phyloP scores from a whole-genome alignment of 352 stramenopile species.

The Poterioochromonas sp. region DNA sequence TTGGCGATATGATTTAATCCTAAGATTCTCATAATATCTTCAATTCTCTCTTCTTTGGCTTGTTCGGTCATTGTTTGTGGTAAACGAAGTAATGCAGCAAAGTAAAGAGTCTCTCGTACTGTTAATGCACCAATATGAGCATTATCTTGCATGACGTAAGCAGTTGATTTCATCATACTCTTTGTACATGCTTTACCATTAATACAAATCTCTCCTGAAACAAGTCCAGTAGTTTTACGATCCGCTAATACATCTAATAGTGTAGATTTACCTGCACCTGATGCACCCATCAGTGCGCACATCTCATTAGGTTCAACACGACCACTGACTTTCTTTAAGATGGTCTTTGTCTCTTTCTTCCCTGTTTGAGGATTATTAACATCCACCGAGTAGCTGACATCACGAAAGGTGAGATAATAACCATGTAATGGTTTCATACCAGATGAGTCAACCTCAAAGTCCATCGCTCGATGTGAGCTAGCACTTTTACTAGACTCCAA shows the following conservation, averaged over 20 bases:
- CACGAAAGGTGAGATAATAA: not conserved
- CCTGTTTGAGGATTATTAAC: too few species aligned
- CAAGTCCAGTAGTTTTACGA: slow-evolving; percentile 61
- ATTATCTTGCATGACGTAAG: slow-evolving; percentile 48
- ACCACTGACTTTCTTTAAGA: slow-evolving; percentile 21
- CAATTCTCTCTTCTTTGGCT: not conserved
- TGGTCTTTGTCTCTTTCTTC: too few species aligned
- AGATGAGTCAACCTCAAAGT: too few species aligned
- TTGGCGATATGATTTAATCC: not conserved
- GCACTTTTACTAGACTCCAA: too few species aligned
- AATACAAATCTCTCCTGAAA: slow-evolving; percentile 59
- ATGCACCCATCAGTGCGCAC: slow-evolving; percentile 43
- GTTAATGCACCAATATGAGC: slow-evolving; percentile 46
- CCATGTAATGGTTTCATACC: too few species aligned
- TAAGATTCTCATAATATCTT: slow-evolving; percentile 27
- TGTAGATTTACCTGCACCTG: slow-evolving; percentile 48
- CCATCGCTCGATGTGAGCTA: too few species aligned
- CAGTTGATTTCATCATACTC: slow-evolving; percentile 12
- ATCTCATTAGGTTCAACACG: slow-evolving; percentile 16
- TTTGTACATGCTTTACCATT: slow-evolving; percentile 39
- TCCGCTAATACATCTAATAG: slow-evolving; percentile 65
- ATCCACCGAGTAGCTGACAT: not conserved
- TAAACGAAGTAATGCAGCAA: slow-evolving; percentile 36
- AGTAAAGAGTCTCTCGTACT: slow-evolving; percentile 45
- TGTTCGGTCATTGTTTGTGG: not conserved